Evolutionary conservation across 768 basidiomycete genomes (phyloP).

Genomic region (Pisolithus sp.): DNA sequence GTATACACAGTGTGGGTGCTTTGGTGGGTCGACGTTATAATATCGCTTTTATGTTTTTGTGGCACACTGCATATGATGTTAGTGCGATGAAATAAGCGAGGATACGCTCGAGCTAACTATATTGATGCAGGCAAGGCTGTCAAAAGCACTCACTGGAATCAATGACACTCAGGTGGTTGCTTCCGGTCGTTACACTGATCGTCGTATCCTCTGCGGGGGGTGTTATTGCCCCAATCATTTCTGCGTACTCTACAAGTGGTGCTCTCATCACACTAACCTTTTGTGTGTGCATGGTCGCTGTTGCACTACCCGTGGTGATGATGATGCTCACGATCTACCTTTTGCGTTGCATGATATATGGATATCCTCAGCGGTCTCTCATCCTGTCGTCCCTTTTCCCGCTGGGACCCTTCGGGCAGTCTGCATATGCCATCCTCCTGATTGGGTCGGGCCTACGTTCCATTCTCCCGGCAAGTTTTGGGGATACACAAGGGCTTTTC

Average conservation of each 20-base stretch:
- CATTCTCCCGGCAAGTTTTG: too few species aligned
- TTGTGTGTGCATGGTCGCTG: conserved; percentile 48
- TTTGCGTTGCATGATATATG: conserved; percentile 50
- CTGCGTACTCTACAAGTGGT: conserved; percentile 35
- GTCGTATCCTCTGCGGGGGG: conserved; percentile 67
- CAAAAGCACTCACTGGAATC: conserved; percentile 50
- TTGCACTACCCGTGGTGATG: conserved; percentile 53
- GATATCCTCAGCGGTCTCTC: conserved; percentile 40
- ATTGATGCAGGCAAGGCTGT: conserved; percentile 40
- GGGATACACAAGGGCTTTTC: too few species aligned
- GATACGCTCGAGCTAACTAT: neutral
- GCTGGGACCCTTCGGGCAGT: conserved; percentile 66
- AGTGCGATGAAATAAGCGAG: conserved; percentile 24
- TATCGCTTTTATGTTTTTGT: conserved; percentile 56
- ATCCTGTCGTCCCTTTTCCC: conserved; percentile 67
- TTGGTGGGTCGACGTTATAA: conserved; percentile 61
- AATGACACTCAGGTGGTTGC: conserved; percentile 64
- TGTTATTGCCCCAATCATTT: conserved; percentile 46
- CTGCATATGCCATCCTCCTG: conserved; percentile 50
- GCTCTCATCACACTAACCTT: conserved; percentile 51
- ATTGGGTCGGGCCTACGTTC: conserved; percentile 38
- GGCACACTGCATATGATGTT: conserved; percentile 63
- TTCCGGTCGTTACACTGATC: conserved; percentile 69
- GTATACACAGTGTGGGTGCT: conserved; percentile 48
- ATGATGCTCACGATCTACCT: conserved; percentile 67